Evolutionary conservation across 176 grass and related monocot genomes (phyloP), one percentile per base, ranked within the genome.

Genomic region (Lolium rigidum): DNA sequence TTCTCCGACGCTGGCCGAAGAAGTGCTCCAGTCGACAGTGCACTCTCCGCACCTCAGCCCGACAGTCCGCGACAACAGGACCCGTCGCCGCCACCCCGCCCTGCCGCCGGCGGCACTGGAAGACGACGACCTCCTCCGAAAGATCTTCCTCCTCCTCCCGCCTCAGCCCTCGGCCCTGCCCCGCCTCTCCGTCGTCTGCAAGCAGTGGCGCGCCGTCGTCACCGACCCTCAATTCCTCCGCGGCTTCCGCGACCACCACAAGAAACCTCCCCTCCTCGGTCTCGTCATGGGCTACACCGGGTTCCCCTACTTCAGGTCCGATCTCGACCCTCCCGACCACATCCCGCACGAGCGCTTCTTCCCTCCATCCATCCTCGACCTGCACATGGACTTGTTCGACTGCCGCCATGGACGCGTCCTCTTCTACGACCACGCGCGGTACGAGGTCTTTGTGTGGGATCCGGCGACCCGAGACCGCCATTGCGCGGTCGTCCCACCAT

Each of bases 381-480:
- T 4, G 9, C 1, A 28, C 70, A 73, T 73, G 5, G 17, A 13
- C 11, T 8, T 73, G 14, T 18, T 80, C 6, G 39, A 41, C 51
- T 72, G 51, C 51, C 67, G 80, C 35, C 66, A 83, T 24, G 67
- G 50, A 13, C 67, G 37, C 80, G 51, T 83, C 80, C 28, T 82
- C 35, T 8, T 59, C 51, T 1, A 25, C 37, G 43, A 44, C 81
- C 37, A 0, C 1, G 8, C 0, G 12, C 66, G 5, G 54, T 2
- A 0, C 9, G 35, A 73, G 4, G 5, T 83, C 20, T 16, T 72
- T 7, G 51, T 83, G 21, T 83, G 69, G 69, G 81, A 83, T 6
- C 52, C 68, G 14, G 38, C 44, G 51, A 26, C 37, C 15, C 51
- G 81, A 10, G 52, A 46, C 3, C n/a, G 16, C 20, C 21, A 3